Evolutionary conservation across 768 basidiomycete species (phyloP), one percentile per base, ranked within the genome.

Genomic region (Dioszegia hungarica): DNA sequence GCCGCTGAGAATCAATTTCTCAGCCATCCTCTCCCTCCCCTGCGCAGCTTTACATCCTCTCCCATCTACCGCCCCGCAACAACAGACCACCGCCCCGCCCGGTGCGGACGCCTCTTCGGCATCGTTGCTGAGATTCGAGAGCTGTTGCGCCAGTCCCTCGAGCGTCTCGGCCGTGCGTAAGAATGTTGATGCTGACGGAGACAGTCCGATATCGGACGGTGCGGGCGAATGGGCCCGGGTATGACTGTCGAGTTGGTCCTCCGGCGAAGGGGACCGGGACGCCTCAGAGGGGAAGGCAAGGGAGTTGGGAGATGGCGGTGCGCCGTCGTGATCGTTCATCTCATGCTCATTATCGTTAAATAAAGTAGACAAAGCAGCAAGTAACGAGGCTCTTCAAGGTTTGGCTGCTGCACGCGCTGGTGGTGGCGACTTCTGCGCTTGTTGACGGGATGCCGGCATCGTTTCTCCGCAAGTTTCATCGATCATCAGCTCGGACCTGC

Each of bases 1-100:
- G 68, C 89, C 91, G 73, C 90, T 90, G 54, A 94, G 80, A 55
- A 86, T 83, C 60, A 95, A 79, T 54, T 88, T 79, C 58, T 81
- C 84, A 77, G 91, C 89, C 24, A 94, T 76, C 72, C 82, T 83
- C 44, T 83, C 79, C 78, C 86, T 89, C 50, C 83, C 78, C 33
- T 79, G 79, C 19, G 82, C 59, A 85, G 89, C 89, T 9, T 81
- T 77, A 74, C 78, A 81, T 39, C 82, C 78, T 45, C 84, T 69
- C 87, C 19, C 34, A 29, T 50, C 74, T 77, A 24, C 88, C 88
- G 63, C 87, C 87, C 61, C 89, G 89, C 24, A 75, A 75, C 15
- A 83, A 64, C 31, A 79, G 65, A 28, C 50, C n/a, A n/a, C n/a
- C n/a, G n/a, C n/a, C n/a, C 37, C 27, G 28, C 14, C 46, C 60